Base-by-base conservation (phyloP, 768 basidiomycete genomes). In the Botryobasidium botryosum region DNA sequence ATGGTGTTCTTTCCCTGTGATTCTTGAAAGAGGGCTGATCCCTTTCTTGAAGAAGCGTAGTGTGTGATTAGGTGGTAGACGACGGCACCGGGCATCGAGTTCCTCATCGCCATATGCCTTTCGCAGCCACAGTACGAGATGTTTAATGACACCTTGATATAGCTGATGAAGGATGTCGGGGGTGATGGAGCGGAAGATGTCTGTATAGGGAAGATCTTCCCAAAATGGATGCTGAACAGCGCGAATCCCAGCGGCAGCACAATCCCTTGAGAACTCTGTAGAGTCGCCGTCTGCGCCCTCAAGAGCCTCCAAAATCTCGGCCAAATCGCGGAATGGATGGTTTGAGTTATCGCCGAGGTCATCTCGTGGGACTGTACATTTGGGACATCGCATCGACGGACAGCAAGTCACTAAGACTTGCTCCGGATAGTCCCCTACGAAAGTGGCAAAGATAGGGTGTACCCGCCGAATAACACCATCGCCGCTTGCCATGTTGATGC, bases 161-260 rank as follows among this genome's bases (percentile, higher is more conserved):
- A 55, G 39, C 35, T 55, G 52, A 36, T 56, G 55, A 2, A 55
- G 50, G 29, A 53, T 42, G 28, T 56, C 55, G 1, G 53, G 51
- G 0, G 44, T 46, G 6, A 57, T 45, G 8, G 39, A 25, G 6
- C 15, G 4, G 29, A 54, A 49, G 5, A 57, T 56, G 35, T 57
- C 29, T 1, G 32, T 20, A 24, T 48, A 43, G 1, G 46, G 53
- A 10, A 53, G 42, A 2, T 44, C 24, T n/a, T n/a, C n/a, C n/a
- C n/a, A n/a, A n/a, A n/a, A n/a, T n/a, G n/a, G n/a, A n/a, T n/a
- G n/a, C n/a, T 0, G 17, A 35, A 51, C 53, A 57, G 42, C 56
- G 56, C 1, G 55, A 29, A 33, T 33, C 32, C 10, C 18, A 33
- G 12, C 18, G 32, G 32, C 32, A 33, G 12, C 32, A 33, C 12